Base-by-base conservation (phyloP, 1,284 basidiomycete genomes). In the Agaricales sp. region DNA sequence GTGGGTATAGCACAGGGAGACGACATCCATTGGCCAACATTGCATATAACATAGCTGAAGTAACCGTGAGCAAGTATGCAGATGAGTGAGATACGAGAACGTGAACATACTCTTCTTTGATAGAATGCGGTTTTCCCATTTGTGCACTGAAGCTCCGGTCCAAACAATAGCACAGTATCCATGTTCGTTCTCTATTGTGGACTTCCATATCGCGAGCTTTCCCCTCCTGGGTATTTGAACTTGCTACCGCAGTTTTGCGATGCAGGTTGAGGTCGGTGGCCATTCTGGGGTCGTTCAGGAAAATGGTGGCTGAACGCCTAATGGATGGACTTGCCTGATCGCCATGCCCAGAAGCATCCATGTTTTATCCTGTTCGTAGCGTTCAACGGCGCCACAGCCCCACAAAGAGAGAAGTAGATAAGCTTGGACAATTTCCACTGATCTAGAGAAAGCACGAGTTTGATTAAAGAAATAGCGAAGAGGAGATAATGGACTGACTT, bases 341-440 rank as follows among this genome's bases (percentile, higher is more conserved):
- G 78, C 88, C 83, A 91, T 88, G 24, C 90, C 89, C 22, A 94
- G 71, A 46, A 92, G 71, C 57, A 92, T 63, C 93, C 95, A 99
- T 0, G 94, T 98, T 59, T 89, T 84, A 67, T 99, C 95, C 60
- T 97, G 92, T 63, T 99, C 96, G 61, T 92, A 98, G 14, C 90
- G 78, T 65, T 93, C 90, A 30, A 91, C 90, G 3, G 91, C 90
- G n/a, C 91, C 90, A 55, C 86, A 82, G 1, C 90, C 90, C 85
- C 87, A 95, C 18, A 89, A 65, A 0, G 83, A 73, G 49, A 93
- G 76, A 18, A 95, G 71, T 26, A 91, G 71, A 63, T 94, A 95
- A 0, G 90, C 91, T 61, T 94, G 92, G 3, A 92, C 88, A 54
- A 94, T 92, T 67, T 99, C 96, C 43, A 97, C 85, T 20, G 88